A percentile compares a stretch with the other conserved stretches of the same genome.
phyloP scores from a whole-genome alignment of 2,329 filamentous ascomycete species.

The Colletotrichum tropicale region DNA sequence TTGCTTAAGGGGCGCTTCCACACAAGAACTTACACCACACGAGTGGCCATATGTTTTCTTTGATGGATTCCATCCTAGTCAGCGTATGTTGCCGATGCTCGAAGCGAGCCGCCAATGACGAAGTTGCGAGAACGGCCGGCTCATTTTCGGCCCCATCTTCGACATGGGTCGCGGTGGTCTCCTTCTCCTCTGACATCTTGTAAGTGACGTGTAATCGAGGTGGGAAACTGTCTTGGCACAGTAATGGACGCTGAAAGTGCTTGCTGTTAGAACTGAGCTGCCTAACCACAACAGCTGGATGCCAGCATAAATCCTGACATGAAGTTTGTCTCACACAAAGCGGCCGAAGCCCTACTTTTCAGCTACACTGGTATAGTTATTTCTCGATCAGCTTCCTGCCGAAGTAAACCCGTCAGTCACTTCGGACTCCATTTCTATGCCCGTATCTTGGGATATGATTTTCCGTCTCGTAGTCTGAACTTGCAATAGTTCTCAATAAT shows the following conservation, averaged over 20 bases:
- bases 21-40: not conserved
- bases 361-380: not conserved
- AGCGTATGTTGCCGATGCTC: slow-evolving; percentile 7
- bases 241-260: not conserved
- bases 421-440: not conserved
- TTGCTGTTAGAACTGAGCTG: not conserved
- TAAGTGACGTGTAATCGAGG: not conserved
- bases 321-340: not conserved
- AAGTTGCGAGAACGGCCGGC: not conserved
- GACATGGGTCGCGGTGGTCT: not conserved
- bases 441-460: not conserved
- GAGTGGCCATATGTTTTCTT: not conserved
- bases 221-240: not conserved
- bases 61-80: not conserved
- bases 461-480: not conserved
- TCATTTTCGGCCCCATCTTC: not conserved
- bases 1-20: not conserved
- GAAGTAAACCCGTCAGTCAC: not conserved
- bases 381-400: not conserved
- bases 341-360: not conserved
- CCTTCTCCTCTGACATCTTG: not conserved
- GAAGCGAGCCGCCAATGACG: not conserved
- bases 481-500: not conserved
- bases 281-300: not conserved
- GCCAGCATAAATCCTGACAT: not conserved